Evolutionary conservation across 129 eudicot species (phyloP).

Genomic region (Arctium lappa): DNA sequence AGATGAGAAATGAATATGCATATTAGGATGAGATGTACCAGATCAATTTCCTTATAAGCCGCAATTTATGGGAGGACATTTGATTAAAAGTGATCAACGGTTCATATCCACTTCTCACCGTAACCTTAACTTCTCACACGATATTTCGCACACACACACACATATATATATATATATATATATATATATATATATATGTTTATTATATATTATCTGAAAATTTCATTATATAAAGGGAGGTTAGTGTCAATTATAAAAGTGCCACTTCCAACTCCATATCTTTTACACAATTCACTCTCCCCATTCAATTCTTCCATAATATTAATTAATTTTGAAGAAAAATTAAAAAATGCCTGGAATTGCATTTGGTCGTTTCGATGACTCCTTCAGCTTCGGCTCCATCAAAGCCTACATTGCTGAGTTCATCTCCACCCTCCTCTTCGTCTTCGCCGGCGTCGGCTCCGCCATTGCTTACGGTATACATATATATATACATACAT

Average conservation of each 20-base stretch:
- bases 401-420: conserved; percentile 40
- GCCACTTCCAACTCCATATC: conserved; percentile 30
- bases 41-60: no score
- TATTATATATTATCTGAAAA: conserved; percentile 3
- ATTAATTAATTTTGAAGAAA: neutral
- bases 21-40: no score
- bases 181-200: neutral
- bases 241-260: conserved; percentile 23
- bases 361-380: conserved; percentile 38
- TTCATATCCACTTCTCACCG: no score
- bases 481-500: neutral
- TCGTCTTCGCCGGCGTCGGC: conserved; percentile 39
- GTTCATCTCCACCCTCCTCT: conserved; percentile 43
- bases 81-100: no score
- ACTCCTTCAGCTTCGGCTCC: conserved; percentile 35
- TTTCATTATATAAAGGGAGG: conserved; percentile 26
- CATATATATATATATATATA: neutral
- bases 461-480: conserved; percentile 36
- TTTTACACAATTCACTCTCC: conserved; percentile 21
- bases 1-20: no score
- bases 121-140: no score
- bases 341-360: conserved; percentile 19
- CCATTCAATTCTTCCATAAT: neutral
- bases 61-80: no score
- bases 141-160: no score